These are phyloP conservation scores for Phlyctochytrium arcticum DNA, from an alignment of 192 early-diverging fungal genomes.

Conservation along the genomic window DNA sequence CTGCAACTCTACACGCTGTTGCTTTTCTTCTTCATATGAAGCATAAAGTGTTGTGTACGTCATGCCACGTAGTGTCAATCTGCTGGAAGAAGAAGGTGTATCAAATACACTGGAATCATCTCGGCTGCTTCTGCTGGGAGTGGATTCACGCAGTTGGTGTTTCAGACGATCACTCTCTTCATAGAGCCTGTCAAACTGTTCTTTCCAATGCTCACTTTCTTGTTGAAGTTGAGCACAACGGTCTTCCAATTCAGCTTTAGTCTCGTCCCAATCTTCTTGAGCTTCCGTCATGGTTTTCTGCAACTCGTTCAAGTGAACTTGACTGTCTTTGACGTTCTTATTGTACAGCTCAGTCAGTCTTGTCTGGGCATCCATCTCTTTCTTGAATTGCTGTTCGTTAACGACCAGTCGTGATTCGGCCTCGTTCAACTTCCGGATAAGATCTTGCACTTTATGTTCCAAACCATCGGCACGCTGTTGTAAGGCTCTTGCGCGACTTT, in stretches of 20 bases:
- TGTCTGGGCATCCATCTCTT: constrained; percentile 65
- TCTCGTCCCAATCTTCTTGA: constrained; percentile 49
- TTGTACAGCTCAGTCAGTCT: constrained; percentile 55
- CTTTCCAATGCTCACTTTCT: constrained; percentile 45
- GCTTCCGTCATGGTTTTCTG: constrained; percentile 36
- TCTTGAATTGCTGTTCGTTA: constrained; percentile 56
- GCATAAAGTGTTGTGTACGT: constrained; percentile 1
- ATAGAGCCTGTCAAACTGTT: constrained; percentile 27
- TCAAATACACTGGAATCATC: background rate
- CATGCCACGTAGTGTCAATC: background rate
- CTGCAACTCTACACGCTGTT: constrained; percentile 6
- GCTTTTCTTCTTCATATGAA: constrained; percentile 22
- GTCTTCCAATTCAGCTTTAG: constrained; percentile 49
- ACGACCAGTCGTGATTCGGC: constrained; percentile 25
- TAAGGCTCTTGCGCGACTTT: constrained; percentile 13
- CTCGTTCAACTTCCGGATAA: constrained; percentile 39
- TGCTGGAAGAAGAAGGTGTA: no score
- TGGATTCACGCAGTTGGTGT: background rate
- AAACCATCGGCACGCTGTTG: constrained; percentile 40
- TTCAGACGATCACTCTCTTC: constrained; percentile 12
- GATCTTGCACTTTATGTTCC: constrained; percentile 30
- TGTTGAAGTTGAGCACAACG: constrained; percentile 34
- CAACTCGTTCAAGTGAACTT: constrained; percentile 8
- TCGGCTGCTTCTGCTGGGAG: background rate
- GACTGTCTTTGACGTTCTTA: constrained; percentile 14